Base-by-base conservation (phyloP, 2,329 filamentous ascomycete species). In the Colletotrichum cereale region DNA sequence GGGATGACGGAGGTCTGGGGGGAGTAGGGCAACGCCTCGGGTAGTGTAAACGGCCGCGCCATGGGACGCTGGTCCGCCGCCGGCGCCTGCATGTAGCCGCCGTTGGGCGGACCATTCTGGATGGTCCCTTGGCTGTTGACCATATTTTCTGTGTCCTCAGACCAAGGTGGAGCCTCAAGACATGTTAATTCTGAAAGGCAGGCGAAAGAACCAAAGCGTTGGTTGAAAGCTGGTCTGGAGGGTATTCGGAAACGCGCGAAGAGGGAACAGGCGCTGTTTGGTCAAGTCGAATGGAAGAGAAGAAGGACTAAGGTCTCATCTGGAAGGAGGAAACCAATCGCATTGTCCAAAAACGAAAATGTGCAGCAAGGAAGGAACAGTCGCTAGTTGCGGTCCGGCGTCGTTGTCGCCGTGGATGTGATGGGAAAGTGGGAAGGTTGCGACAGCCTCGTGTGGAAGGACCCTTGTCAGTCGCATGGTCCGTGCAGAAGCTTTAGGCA, bases 1-100 rank as follows among this genome's bases (percentile, higher is more conserved):
- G 93, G 93, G 63, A 93, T 87, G 60, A 95, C 92, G 4, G 93
- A 94, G 60, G 91, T 93, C 79, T 96, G 91, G 31, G 94, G 93
- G 62, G 93, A 93, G 81, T 91, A 95, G n/a, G 93, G 92, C 56
- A 96, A 85, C 38, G 93, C 93, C 78, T 96, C 92, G 67, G 92
- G 88, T 16, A 96, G 87, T 4, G 88, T 88, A 78, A 91, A 90
- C 1, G 90, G 86, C 66, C 85, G 56, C 18, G 68, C 65, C 68
- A 63, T 68, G n/a, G 71, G 66, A 26, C 61, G 61, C 50, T 73
- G 72, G 11, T 69, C 62, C 56, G 60, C 53, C 29, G 61, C 31
- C 50, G 72, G 68, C 29, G 65, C 65, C 64, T 73, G 72, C 44
- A 69, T 68, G 36, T 69, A 73, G 52, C 34, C 50, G n/a, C 73